Conservation (phyloP, 345 rosid species). For the Viola odorata region DNA sequence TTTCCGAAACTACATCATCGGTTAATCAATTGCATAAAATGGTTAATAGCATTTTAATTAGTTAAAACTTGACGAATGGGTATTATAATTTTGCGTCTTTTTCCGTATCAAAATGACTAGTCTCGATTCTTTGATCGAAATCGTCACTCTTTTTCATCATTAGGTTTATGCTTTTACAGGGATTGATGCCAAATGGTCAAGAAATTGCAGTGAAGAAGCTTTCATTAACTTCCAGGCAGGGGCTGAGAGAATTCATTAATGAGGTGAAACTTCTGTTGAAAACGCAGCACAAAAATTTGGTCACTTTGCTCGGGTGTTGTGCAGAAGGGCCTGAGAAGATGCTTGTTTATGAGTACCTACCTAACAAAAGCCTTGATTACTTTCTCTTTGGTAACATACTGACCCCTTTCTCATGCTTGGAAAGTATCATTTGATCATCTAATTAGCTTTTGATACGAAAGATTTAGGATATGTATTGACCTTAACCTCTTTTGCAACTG, state of each 20-base stretch:
- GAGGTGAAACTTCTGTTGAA: constrained; percentile 26
- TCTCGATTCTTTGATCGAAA: too few species aligned
- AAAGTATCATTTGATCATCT: too few species aligned
- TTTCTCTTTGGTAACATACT: constrained; percentile 20
- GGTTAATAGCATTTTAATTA: too few species aligned
- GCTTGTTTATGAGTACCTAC: constrained; percentile 33
- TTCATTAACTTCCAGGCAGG: constrained; percentile 25
- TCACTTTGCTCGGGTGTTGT: constrained; percentile 26
- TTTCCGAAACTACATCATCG: too few species aligned
- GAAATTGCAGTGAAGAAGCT: constrained; percentile 32
- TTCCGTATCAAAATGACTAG: too few species aligned
- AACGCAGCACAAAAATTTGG: constrained; percentile 28
- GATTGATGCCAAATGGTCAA: constrained; percentile 25
- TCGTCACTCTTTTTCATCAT: too few species aligned
- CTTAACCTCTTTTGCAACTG: neutral
- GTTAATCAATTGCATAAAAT: too few species aligned
- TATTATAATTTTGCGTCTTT: too few species aligned
- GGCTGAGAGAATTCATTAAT: constrained; percentile 23
- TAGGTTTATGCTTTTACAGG: constrained; percentile 8
- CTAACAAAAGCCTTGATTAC: constrained; percentile 32
- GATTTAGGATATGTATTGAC: neutral
- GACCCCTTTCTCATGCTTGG: neutral
- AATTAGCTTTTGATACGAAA: too few species aligned
- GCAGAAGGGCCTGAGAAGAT: constrained; percentile 28
- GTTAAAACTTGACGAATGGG: too few species aligned